Evolutionary conservation across 1,139 yeast species (phyloP), one percentile per base, ranked within the genome.

Genomic region (Geotrichum aggregatum): DNA sequence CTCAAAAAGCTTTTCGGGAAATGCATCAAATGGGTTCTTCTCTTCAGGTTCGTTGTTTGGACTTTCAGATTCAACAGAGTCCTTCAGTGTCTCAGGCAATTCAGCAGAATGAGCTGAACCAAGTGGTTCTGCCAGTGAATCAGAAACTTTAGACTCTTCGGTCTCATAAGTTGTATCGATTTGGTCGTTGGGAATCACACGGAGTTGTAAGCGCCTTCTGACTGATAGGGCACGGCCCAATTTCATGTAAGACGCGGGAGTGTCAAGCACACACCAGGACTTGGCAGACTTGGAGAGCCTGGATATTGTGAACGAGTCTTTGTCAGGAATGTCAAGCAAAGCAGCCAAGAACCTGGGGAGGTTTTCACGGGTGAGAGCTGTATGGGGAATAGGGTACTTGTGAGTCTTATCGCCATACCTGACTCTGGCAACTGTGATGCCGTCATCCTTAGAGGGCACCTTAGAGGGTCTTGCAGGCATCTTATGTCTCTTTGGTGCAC

Each of bases 211-310:
- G 52, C 63, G 65, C 30, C 60, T 59, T 59, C 71, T 71, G 42
- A 72, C 76, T 33, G 62, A 58, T 38, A 72, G 57, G 22, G 81
- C 76, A 56, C 83, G 71, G 33, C 65, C 62, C 55, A 80, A 66
- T 14, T 76, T 68, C 57, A 68, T 73, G 62, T 76, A 79, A 57
- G 79, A 83, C 11, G 69, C 68, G 1, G 54, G 60, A 3, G 69
- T 50, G 38, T 71, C 72, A 61, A 80, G 69, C 8, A 67, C 58
- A 3, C 78, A 75, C 58, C 68, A 79, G 18, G 66, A 63, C 56
- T 71, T 72, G 48, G 68, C 67, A 7, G 61, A 56, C 54, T 59
- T 62, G 43, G 66, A 63, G 52, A 59, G 60, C 21, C 66, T 56
- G 31, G 53, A 54, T 18, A 63, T 49, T n/a, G n/a, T 13, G 11